phyloP scores from a whole-genome alignment of 2,329 filamentous ascomycete species.

The Aspergillus aculeatinus region DNA sequence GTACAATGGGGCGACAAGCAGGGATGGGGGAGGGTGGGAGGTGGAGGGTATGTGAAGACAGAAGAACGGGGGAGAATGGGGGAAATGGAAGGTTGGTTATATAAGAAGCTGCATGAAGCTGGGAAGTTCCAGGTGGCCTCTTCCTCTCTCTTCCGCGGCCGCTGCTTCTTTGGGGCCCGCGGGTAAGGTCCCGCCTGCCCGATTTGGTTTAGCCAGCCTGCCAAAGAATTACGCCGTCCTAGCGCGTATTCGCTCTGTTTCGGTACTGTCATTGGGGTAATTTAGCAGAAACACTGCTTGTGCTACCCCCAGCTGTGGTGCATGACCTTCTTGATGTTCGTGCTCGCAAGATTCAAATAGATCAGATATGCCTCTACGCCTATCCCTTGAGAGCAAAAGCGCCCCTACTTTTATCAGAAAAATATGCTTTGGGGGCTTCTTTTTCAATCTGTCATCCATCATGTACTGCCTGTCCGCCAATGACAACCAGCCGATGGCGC shows the following conservation, averaged over 20 bases:
- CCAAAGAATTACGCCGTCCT: neutral
- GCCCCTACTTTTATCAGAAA: neutral
- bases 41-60: neutral
- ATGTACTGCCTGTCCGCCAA: neutral
- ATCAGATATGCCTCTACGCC: neutral
- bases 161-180: conserved; percentile 12
- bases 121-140: conserved; percentile 47
- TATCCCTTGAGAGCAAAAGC: neutral
- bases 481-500: conserved; percentile 6
- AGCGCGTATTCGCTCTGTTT: neutral
- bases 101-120: conserved; percentile 30
- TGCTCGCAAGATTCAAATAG: neutral
- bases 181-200: conserved; percentile 14
- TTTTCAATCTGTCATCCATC: neutral
- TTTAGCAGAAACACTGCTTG: neutral
- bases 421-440: neutral
- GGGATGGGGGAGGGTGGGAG: neutral
- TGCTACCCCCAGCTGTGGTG: neutral
- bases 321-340: neutral
- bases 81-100: conserved; percentile 27
- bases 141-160: conserved; percentile 42
- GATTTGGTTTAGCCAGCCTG: conserved; percentile 17
- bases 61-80: conserved; percentile 11
- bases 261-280: neutral
- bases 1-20: neutral